Base-by-base conservation (phyloP, 2,329 filamentous ascomycete species). In the Cytospora piceae region DNA sequence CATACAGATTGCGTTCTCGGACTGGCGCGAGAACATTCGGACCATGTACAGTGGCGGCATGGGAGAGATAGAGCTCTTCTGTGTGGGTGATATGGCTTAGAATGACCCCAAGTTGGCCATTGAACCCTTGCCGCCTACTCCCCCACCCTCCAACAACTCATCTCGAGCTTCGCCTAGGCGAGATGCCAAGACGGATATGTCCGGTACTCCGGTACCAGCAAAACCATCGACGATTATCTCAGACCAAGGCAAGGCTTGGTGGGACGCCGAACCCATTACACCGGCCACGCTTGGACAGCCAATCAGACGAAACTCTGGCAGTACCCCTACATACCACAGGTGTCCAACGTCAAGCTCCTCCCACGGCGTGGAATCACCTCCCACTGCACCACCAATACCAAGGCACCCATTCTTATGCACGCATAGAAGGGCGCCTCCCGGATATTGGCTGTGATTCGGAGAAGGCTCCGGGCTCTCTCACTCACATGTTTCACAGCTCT, bases 1-100 rank as follows among this genome's bases (percentile, higher is more conserved):
- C 71, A 95, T 99, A 53, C 93, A 96, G 73, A 93, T 95, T 71
- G 95, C 95, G 5, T 97, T 99, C 74, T 90, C 94, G 76, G 94
- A 96, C 71, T 97, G 94, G 94, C 88, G 91, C 39, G 93, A 97
- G 74, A 90, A 84, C 75, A 75, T 81, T 34, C 78, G 78, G 67
- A 82, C 81, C 70, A 80, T 81, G 75, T 83, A 85, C 60, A 83
- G 85, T 60, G 90, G 89, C 53, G 88, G 90, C 70, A 88, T 96
- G 53, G 93, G 92, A 70, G 93, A 97, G 82, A 96, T 97, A 77
- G 92, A 96, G 76, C 86, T 95, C 68, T 94, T 91, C 80, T 94
- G 92, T 78, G 82, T 89, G 70, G 81, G 86, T 74, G 83, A 83
- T 67, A 79, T 72, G 61, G 66, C 59, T 66, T 68, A 68, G 59